Conservation (phyloP, 495 filamentous ascomycete genomes). For the Hypoxylon trugodes region DNA sequence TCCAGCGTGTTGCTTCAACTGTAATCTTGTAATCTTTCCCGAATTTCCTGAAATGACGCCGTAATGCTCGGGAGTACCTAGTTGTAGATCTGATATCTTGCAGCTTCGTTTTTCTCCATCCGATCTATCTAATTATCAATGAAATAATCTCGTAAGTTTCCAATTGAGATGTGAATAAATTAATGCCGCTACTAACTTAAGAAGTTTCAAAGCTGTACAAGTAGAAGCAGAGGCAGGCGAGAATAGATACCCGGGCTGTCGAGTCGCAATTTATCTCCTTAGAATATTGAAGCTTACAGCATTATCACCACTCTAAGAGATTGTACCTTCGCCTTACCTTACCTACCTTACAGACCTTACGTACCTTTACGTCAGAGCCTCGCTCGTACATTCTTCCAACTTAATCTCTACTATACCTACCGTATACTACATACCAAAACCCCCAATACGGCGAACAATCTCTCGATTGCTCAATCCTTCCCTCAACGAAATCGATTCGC, state of each 20-base stretch:
- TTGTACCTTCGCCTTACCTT: not conserved
- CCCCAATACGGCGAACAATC: not conserved
- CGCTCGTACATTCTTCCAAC: not conserved
- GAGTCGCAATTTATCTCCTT: slow-evolving; percentile 16
- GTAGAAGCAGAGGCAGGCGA: not conserved
- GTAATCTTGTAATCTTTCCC: slow-evolving; percentile 28
- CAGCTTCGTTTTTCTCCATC: too few species aligned
- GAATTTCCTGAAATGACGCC: slow-evolving; percentile 22
- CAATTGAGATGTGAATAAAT: not conserved
- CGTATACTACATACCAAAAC: not conserved
- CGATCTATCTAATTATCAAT: not conserved
- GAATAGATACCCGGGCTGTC: not conserved
- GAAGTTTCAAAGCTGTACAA: slow-evolving; percentile 1
- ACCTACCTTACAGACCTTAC: too few species aligned
- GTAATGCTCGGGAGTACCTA: slow-evolving; percentile 2
- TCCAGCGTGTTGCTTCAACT: slow-evolving; percentile 28
- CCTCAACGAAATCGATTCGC: too few species aligned
- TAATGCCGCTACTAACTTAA: not conserved
- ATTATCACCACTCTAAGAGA: not conserved
- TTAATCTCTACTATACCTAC: not conserved
- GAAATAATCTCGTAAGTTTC: not conserved
- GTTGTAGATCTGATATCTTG: slow-evolving; percentile 8
- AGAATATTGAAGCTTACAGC: not conserved
- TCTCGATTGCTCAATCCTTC: not conserved
- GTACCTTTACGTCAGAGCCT: slow-evolving; percentile 5